Evolutionary conservation across 1,284 basidiomycete species (phyloP).

Genomic region (Cutaneotrichosporon sp.): DNA sequence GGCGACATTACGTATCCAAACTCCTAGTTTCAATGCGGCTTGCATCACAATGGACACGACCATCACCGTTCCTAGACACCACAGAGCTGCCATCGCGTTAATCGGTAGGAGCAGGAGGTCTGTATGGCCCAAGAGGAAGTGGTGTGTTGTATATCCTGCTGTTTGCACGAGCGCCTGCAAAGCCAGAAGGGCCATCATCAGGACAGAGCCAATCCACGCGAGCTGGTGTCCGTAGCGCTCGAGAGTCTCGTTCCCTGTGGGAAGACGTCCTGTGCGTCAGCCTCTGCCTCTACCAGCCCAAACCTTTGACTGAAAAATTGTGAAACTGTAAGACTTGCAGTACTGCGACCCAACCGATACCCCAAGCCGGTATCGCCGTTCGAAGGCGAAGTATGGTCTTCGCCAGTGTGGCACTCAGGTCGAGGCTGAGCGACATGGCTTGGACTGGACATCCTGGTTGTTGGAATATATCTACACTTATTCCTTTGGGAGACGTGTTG

Average conservation of each 20-base stretch:
- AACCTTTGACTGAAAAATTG: background rate
- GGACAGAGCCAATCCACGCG: background rate
- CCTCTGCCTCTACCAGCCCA: background rate
- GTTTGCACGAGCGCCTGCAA: too few relatives aligned
- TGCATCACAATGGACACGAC: background rate
- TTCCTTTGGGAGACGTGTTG: conserved; percentile 15
- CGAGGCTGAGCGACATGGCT: conserved; percentile 55
- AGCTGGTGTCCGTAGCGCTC: too few relatives aligned
- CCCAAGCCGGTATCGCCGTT: conserved; percentile 63
- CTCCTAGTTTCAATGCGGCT: too few relatives aligned
- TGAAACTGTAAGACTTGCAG: conserved; percentile 51
- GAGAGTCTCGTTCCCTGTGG: background rate
- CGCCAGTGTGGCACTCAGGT: conserved; percentile 64
- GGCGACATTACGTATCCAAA: too few relatives aligned
- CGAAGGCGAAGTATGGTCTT: conserved; percentile 67
- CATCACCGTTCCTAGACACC: conserved; percentile 6
- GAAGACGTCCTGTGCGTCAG: background rate
- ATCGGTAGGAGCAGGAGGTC: conserved; percentile 1
- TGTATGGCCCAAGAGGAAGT: conserved; percentile 9
- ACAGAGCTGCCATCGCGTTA: conserved; percentile 54
- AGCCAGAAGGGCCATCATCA: too few relatives aligned
- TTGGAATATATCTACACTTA: conserved; percentile 42
- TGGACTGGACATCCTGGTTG: conserved; percentile 46
- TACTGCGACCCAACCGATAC: conserved; percentile 59
- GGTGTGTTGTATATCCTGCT: background rate